Evolutionary conservation across 2,329 filamentous ascomycete species (phyloP).

Genomic region (Sclerotinia glacialis): DNA sequence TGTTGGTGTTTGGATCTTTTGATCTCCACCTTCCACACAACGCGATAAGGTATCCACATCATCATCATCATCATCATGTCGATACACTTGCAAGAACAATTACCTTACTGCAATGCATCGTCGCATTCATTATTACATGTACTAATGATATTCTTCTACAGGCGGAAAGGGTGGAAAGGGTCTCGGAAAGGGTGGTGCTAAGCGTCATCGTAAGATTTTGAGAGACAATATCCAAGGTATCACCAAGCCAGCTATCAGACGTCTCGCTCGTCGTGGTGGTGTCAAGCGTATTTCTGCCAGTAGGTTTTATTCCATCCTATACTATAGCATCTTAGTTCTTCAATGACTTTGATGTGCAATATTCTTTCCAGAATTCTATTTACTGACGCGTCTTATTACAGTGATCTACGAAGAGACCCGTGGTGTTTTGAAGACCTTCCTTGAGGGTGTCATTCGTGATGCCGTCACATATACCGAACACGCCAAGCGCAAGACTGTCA

Average conservation of each 20-base stretch:
- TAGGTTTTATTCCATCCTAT: slow-evolving; percentile 52
- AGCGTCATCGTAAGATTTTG: slow-evolving; percentile 98
- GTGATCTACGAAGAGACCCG: slow-evolving; percentile 83
- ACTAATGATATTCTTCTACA: slow-evolving; percentile 19
- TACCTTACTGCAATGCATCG: slow-evolving; percentile 56
- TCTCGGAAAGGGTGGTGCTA: slow-evolving; percentile 96
- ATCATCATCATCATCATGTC: slow-evolving; percentile 11
- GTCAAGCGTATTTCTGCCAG: slow-evolving; percentile 99
- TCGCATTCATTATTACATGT: slow-evolving; percentile 33
- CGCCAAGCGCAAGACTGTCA: slow-evolving; percentile 75
- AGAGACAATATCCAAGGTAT: slow-evolving; percentile 99
- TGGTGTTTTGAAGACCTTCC: slow-evolving; percentile 80
- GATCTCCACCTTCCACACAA: neutral
- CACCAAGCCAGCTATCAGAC: slow-evolving; percentile 96
- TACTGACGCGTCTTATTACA: slow-evolving; percentile 33
- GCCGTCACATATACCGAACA: slow-evolving; percentile 52
- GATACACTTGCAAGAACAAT: slow-evolving; percentile 7
- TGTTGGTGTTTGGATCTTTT: slow-evolving; percentile 7
- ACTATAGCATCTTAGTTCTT: slow-evolving; percentile 60
- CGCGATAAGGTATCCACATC: slow-evolving; percentile 20
- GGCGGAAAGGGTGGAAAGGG: slow-evolving; percentile 75
- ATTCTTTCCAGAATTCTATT: slow-evolving; percentile 56
- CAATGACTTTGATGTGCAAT: slow-evolving; percentile 39
- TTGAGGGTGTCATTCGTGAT: slow-evolving; percentile 73
- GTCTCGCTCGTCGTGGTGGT: slow-evolving; percentile 98